Percentiles rank a stretch among this genome's conserved stretches.
These are phyloP conservation scores for Micractinium sp. DNA, from an alignment of 139 green algal genomes.

Conservation along the genomic window DNA sequence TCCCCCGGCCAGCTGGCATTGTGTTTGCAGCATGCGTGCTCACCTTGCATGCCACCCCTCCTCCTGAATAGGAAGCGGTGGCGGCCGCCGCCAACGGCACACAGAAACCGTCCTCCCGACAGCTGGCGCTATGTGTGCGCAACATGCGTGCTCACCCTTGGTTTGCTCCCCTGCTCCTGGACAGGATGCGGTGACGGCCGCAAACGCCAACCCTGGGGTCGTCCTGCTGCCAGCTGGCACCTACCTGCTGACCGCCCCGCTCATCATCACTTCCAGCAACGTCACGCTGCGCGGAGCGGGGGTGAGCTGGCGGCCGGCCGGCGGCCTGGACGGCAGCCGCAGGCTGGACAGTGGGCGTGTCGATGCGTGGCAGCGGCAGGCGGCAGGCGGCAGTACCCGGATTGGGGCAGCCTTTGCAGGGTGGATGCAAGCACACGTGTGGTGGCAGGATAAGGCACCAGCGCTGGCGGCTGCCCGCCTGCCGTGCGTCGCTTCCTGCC, in stretches of 20 bases:
- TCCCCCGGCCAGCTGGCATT: no score
- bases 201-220: neutral
- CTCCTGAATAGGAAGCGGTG: neutral
- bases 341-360: neutral
- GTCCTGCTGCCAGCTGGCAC: conserved; percentile 13
- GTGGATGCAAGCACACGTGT: neutral
- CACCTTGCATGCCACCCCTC: neutral
- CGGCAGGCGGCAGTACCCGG: neutral
- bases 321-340: neutral
- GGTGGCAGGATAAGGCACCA: no score
- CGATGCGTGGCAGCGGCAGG: no score
- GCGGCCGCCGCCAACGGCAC: neutral
- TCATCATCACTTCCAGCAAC: conserved; percentile 5
- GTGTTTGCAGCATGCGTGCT: neutral
- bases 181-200: neutral
- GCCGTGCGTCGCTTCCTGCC: no score
- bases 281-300: conserved; percentile 16
- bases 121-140: neutral
- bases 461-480: no score
- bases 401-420: neutral
- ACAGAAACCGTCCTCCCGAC: no score
- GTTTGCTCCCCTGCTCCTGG: neutral
- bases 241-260: conserved; percentile 5
- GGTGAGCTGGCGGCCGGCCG: neutral
- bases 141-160: neutral